These are phyloP conservation scores for Malus orientalis DNA, from an alignment of 306 rosid genomes.

Conservation along the genomic window DNA sequence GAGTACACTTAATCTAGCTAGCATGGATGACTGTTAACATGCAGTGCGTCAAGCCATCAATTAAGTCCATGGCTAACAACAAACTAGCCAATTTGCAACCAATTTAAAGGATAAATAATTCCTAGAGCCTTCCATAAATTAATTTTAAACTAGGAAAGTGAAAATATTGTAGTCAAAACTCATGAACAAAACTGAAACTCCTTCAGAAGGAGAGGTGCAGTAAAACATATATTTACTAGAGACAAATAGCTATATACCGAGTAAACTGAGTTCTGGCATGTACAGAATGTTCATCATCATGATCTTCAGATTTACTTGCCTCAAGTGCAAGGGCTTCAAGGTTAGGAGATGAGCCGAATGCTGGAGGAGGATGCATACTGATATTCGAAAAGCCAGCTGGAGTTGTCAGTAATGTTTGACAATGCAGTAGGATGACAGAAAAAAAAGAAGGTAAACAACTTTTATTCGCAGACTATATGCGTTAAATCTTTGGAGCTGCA, in stretches of 20 bases:
- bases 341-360: slow-evolving; percentile 97
- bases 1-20: background rate
- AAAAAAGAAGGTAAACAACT: background rate
- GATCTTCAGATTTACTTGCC: slow-evolving; percentile 38
- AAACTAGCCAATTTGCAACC: background rate
- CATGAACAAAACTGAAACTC: background rate
- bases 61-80: background rate
- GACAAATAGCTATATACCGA: slow-evolving; percentile 38
- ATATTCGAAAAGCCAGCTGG: slow-evolving; percentile 19
- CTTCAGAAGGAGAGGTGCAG: background rate
- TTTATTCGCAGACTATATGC: background rate
- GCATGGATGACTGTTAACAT: background rate
- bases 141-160: background rate
- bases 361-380: slow-evolving; percentile 94
- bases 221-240: slow-evolving; percentile 12
- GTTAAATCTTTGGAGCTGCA: background rate
- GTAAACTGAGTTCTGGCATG: slow-evolving; percentile 45
- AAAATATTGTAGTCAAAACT: background rate
- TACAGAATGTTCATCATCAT: slow-evolving; percentile 59
- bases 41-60: slow-evolving; percentile 6
- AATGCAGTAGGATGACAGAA: background rate
- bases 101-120: background rate
- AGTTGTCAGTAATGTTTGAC: slow-evolving; percentile 20
- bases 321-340: slow-evolving; percentile 93
- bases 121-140: background rate